Conservation (phyloP, 768 basidiomycete species). For the Termitomyces eurrhizus region DNA sequence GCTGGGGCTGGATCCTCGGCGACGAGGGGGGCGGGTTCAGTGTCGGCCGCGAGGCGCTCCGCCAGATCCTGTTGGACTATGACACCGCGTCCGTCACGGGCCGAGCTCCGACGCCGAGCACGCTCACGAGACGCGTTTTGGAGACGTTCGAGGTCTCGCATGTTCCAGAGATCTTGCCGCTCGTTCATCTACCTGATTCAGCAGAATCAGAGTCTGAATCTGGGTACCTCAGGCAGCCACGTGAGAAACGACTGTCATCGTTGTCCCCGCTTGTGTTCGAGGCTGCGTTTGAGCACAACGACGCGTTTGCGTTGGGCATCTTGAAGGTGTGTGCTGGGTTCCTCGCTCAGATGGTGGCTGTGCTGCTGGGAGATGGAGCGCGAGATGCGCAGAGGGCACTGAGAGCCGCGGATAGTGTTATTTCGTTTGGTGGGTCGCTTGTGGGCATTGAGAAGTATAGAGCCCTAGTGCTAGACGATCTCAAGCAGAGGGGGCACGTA, state of each 20-base stretch:
- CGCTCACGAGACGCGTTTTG: conserved; percentile 46
- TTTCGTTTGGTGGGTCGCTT: conserved; percentile 81
- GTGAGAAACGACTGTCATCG: conserved; percentile 73
- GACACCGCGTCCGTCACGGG: conserved; percentile 46
- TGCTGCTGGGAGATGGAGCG: conserved; percentile 39
- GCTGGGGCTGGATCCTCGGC: conserved; percentile 83
- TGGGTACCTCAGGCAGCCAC: conserved; percentile 31
- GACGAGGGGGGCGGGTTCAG: conserved; percentile 83
- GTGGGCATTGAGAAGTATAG: conserved; percentile 62
- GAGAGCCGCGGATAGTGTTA: conserved; percentile 49
- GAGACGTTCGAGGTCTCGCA: conserved; percentile 50
- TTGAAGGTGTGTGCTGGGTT: conserved; percentile 45
- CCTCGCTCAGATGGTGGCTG: conserved; percentile 57
- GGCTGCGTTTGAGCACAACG: conserved; percentile 66
- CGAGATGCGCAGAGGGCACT: conserved; percentile 31
- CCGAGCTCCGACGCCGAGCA: conserved; percentile 25
- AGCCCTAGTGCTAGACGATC: conserved; percentile 34
- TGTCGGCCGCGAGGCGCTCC: conserved; percentile 72
- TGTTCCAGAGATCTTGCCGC: conserved; percentile 61
- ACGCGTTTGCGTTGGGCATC: conserved; percentile 61
- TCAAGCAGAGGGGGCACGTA: conserved; percentile 52
- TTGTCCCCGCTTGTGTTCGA: conserved; percentile 76
- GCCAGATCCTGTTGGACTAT: conserved; percentile 56
- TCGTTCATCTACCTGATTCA: conserved; percentile 59
- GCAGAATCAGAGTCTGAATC: not conserved